phyloP scores from a whole-genome alignment of 148 eudicot species.

The Rhododendron ferrugineum region DNA sequence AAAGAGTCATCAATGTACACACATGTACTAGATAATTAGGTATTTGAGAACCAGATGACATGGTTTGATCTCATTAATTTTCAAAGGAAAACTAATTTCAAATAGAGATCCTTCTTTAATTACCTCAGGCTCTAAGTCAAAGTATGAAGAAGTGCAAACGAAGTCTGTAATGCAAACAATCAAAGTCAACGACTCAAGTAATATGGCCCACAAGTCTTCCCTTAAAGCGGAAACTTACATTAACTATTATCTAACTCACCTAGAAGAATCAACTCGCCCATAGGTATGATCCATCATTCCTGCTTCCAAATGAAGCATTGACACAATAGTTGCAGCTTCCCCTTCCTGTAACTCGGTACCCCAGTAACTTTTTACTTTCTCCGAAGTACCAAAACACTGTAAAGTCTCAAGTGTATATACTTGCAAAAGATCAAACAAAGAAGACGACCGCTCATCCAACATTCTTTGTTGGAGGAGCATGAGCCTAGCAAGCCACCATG shows the following conservation, averaged over 20 bases:
- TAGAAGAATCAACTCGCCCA: slow-evolving; percentile 70
- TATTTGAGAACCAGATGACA: not conserved
- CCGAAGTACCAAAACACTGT: slow-evolving; percentile 42
- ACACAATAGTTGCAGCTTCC: slow-evolving; percentile 56
- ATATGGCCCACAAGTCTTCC: not conserved
- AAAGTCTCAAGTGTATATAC: slow-evolving; percentile 56
- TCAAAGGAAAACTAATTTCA: not conserved
- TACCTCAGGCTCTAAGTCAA: not conserved
- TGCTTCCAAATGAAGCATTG: slow-evolving; percentile 66
- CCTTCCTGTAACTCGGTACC: slow-evolving; percentile 35
- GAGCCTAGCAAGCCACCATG: slow-evolving; percentile 86
- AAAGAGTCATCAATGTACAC: not conserved
- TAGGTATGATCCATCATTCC: slow-evolving; percentile 70
- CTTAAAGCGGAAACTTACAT: not conserved
- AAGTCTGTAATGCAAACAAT: not conserved
- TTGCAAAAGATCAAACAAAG: slow-evolving; percentile 69
- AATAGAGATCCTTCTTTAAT: not conserved
- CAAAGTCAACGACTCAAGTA: not conserved
- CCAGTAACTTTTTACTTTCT: slow-evolving; percentile 68
- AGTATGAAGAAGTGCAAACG: not conserved
- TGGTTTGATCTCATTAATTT: not conserved
- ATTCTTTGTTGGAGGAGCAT: slow-evolving; percentile 68
- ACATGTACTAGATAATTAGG: not conserved
- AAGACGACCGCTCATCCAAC: slow-evolving; percentile 69
- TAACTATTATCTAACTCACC: slow-evolving; percentile 26